A percentile compares a stretch with the other conserved stretches of the same genome.
Conservation (phyloP, 768 basidiomycete species). For the Dentipellis sp. region DNA sequence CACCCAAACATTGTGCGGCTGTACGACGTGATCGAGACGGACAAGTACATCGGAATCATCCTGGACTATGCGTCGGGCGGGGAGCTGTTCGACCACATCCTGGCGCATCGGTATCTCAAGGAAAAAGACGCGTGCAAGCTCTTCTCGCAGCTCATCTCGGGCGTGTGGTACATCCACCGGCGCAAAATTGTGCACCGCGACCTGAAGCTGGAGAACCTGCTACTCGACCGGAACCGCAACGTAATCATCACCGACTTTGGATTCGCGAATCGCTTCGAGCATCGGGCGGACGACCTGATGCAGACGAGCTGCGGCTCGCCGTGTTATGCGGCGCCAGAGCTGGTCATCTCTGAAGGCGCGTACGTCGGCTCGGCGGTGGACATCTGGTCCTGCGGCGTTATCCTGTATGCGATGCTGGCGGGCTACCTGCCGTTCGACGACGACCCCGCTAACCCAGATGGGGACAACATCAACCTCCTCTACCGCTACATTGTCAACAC, state of each 20-base stretch:
- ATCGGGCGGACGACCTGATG: constrained; percentile 91
- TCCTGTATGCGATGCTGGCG: constrained; percentile 93
- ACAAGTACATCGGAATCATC: constrained; percentile 99
- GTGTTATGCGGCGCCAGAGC: constrained; percentile 96
- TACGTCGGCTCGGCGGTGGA: constrained; percentile 98
- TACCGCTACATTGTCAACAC: constrained; percentile 99
- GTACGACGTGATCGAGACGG: constrained; percentile 98
- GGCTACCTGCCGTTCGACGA: constrained; percentile 99
- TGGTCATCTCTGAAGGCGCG: constrained; percentile 94
- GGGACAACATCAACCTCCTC: constrained; percentile 97
- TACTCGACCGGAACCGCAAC: constrained; percentile 94
- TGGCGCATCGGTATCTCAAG: constrained; percentile 92
- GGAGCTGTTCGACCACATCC: constrained; percentile 97
- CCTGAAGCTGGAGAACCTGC: constrained; percentile 96
- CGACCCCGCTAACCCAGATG: constrained; percentile 96
- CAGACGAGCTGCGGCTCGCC: constrained; percentile 96
- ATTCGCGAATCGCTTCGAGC: constrained; percentile 96
- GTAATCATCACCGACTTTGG: constrained; percentile 99
- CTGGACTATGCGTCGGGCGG: constrained; percentile 98
- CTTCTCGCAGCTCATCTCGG: constrained; percentile 96
- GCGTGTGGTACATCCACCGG: constrained; percentile 97
- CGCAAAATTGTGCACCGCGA: constrained; percentile 99
- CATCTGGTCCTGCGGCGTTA: constrained; percentile 95
- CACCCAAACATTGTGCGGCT: constrained; percentile 98
- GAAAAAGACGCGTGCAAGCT: constrained; percentile 92